Base-by-base conservation (phyloP, 2,329 filamentous ascomycete species). In the Cryphonectria radicalis region DNA sequence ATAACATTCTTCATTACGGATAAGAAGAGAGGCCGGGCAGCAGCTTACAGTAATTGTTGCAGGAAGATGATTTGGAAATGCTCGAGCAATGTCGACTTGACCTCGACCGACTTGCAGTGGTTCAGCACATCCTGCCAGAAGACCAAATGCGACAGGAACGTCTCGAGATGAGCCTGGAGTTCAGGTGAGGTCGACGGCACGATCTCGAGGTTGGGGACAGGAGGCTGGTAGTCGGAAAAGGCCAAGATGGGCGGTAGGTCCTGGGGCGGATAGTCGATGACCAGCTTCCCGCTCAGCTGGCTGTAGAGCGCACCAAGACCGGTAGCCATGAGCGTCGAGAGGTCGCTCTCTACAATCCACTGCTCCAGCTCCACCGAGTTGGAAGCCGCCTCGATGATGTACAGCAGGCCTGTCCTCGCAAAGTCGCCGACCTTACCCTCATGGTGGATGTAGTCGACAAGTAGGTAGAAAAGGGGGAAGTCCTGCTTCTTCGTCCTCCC, bases 81-180 rank as follows among this genome's bases (percentile, higher is more conserved):
- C 79, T 99, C 96, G 43, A 99, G 86, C 66, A 99, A 84, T 0
- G 95, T 98, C 75, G 93, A 93, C 79, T 95, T 96, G 76, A 99
- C 94, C 78, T 98, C 95, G 1, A 91, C 86, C 4, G 95, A 98
- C 77, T 91, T 90, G 83, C 96, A 99, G 81, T 98, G 95, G 79
- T 98, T 96, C 73, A 99, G 85, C 46, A 98, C 95, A 80, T 99
- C 96, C 82, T 99, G 96, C 96, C 96, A 99, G 79, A 99, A 99
- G 7, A 97, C 85, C 65, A 99, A 87, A 78, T 98, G 97, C 0
- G 96, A 97, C 59, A 99, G 86, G 77, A 99, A 99, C 0, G 95
- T 97, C 69, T 95, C 91, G 77, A 98, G 89, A 76, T 98, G 93
- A n/a, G 90, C 88, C 77, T 93, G 92, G 74, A 97, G 94, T 72